Percentiles rank a stretch among this genome's conserved stretches.
Evolutionary conservation across 2,329 filamentous ascomycete genomes (phyloP).

Genomic region (Fusarium armeniacum): DNA sequence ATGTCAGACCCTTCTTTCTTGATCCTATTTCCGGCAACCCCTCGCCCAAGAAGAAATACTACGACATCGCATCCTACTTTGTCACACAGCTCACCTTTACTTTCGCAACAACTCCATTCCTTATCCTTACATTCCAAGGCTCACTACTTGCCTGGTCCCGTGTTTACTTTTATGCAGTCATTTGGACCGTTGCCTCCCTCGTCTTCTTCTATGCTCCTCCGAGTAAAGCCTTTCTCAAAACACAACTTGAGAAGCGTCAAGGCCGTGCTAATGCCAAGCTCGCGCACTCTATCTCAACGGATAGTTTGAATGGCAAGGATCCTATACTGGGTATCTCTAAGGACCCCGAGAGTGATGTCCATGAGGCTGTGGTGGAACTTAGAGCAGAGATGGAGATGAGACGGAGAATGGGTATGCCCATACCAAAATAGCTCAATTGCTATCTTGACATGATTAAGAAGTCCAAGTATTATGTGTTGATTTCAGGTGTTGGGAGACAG

Average conservation of each 20-base stretch:
- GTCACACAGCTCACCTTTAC: slow-evolving; percentile 86
- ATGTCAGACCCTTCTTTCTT: slow-evolving; percentile 93
- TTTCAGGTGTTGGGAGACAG: slow-evolving; percentile 14
- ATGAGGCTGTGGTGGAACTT: slow-evolving; percentile 83
- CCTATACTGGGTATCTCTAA: slow-evolving; percentile 83
- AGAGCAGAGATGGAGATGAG: slow-evolving; percentile 75
- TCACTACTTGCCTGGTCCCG: slow-evolving; percentile 84
- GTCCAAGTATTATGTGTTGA: slow-evolving; percentile 2
- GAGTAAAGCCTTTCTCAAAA: slow-evolving; percentile 72
- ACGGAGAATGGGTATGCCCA: slow-evolving; percentile 46
- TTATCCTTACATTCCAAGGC: slow-evolving; percentile 79
- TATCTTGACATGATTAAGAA: slow-evolving; percentile 1
- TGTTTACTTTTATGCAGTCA: slow-evolving; percentile 88
- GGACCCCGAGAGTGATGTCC: slow-evolving; percentile 80
- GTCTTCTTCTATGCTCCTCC: slow-evolving; percentile 82
- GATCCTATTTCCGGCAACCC: slow-evolving; percentile 79
- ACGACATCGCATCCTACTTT: slow-evolving; percentile 83
- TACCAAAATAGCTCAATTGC: slow-evolving; percentile 6
- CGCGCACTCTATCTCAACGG: slow-evolving; percentile 67
- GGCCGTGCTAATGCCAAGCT: slow-evolving; percentile 62
- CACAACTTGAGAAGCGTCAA: slow-evolving; percentile 70
- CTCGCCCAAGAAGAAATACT: slow-evolving; percentile 82
- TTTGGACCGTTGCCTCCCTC: slow-evolving; percentile 75
- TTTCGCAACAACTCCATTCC: slow-evolving; percentile 87
- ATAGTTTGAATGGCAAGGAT: slow-evolving; percentile 68